phyloP scores from a whole-genome alignment of 1,284 basidiomycete genomes.

The Gymnopus androsaceus region DNA sequence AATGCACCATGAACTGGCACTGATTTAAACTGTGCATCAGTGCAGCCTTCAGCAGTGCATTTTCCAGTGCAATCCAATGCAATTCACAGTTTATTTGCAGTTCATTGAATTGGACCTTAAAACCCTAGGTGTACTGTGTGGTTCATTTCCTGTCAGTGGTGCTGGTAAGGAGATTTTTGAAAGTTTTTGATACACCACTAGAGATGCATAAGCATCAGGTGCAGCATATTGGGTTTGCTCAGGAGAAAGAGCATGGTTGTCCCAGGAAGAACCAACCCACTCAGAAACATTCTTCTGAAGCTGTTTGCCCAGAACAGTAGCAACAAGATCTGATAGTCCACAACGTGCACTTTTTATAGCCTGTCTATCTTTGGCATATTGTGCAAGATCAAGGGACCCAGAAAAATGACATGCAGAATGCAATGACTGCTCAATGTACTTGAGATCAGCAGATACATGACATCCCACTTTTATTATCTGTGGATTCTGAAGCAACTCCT shows the following conservation, averaged over 20 bases:
- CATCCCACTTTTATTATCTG: conserved; percentile 24
- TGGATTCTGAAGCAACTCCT: conserved; percentile 19
- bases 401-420: not conserved
- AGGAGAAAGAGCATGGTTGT: conserved; percentile 14
- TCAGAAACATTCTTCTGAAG: conserved; percentile 22
- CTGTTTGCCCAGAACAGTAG: conserved; percentile 14
- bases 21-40: too few species aligned
- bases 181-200: conserved; percentile 18
- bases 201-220: conserved; percentile 24
- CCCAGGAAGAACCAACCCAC: conserved; percentile 20
- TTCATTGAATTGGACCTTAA: too few species aligned
- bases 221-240: conserved; percentile 27
- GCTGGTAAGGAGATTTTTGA: conserved; percentile 11
- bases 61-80: too few species aligned
- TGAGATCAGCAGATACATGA: conserved; percentile 21
- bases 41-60: too few species aligned
- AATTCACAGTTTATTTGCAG: too few species aligned
- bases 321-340: conserved; percentile 23
- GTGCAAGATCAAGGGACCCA: conserved; percentile 8
- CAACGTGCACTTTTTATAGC: conserved; percentile 11
- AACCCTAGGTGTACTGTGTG: too few species aligned
- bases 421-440: conserved; percentile 18
- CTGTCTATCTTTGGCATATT: conserved; percentile 1
- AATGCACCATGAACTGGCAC: too few species aligned
- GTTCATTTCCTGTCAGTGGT: too few species aligned